Percentiles rank a stretch among this genome's conserved stretches.
Evolutionary conservation across 257 asterid genomes (phyloP).

Genomic region (Nyctanthes arbortristis): DNA sequence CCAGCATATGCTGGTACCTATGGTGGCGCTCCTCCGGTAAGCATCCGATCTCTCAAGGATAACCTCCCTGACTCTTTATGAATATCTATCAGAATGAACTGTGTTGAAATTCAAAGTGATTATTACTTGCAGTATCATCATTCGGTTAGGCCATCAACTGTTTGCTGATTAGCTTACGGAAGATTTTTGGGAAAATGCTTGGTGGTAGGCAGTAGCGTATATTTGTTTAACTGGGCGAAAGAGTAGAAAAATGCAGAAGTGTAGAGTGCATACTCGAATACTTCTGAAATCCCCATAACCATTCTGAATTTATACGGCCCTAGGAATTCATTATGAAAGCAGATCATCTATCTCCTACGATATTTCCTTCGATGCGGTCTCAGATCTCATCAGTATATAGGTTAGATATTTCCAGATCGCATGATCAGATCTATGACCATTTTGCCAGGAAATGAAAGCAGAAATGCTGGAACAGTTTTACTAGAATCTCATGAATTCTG

Average conservation of each 20-base stretch:
- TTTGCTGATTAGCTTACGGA: not conserved
- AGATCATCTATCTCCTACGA: not conserved
- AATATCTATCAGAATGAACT: constrained; percentile 12
- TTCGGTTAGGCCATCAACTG: not conserved
- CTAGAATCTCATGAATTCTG: not conserved
- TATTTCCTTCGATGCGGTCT: not conserved
- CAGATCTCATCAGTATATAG: not conserved
- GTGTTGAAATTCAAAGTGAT: constrained; percentile 1
- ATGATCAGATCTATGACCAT: not conserved
- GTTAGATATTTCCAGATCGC: not conserved
- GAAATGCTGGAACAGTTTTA: not conserved
- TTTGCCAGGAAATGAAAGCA: not conserved
- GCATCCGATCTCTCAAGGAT: constrained; percentile 31
- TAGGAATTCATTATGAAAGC: not conserved
- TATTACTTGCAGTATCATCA: not conserved
- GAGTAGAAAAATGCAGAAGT: not conserved
- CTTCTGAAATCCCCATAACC: not conserved
- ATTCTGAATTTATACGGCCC: not conserved
- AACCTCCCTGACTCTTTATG: not conserved
- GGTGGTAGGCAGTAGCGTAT: not conserved
- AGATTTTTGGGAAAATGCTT: not conserved
- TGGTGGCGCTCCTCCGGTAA: constrained; percentile 91
- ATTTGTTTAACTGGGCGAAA: not conserved
- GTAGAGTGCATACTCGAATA: not conserved
- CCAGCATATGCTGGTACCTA: constrained; percentile 73